phyloP scores from a whole-genome alignment of 768 basidiomycete species.

The Trichaptum fuscoviolaceum region DNA sequence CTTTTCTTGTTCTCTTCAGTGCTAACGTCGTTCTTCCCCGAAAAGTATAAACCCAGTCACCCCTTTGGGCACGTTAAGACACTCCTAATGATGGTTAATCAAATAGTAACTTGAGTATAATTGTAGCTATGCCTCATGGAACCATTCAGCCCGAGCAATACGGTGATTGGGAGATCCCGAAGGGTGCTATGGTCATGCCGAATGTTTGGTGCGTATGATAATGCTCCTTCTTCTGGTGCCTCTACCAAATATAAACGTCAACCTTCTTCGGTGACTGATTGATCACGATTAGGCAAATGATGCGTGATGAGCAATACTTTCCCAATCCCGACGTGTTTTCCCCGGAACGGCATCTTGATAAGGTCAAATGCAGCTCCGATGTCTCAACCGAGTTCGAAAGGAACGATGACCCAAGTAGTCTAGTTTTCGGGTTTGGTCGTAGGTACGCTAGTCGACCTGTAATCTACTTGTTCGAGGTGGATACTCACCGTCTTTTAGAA shows the following conservation, averaged over 20 bases:
- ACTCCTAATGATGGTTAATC: background rate
- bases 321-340: slow-evolving; percentile 16
- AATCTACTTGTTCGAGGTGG: too few species aligned
- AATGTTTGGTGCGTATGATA: slow-evolving; percentile 7
- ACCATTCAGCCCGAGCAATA: slow-evolving; percentile 5
- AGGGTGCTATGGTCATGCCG: slow-evolving; percentile 6
- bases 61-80: background rate
- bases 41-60: slow-evolving; percentile 3
- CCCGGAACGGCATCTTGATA: slow-evolving; percentile 19
- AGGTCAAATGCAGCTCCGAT: slow-evolving; percentile 13
- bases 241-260: too few species aligned
- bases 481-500: slow-evolving; percentile 11
- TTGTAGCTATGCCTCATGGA: slow-evolving; percentile 5
- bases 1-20: too few species aligned
- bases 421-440: slow-evolving; percentile 33
- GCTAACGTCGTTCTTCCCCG: too few species aligned
- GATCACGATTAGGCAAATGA: slow-evolving; percentile 16
- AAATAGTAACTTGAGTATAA: background rate
- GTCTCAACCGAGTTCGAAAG: slow-evolving; percentile 10
- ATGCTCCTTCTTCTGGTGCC: background rate
- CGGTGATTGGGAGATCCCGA: slow-evolving; percentile 4
- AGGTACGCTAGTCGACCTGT: slow-evolving; percentile 14
- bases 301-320: slow-evolving; percentile 16
- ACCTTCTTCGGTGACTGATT: too few species aligned
- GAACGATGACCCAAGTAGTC: slow-evolving; percentile 22